Conservation (phyloP, 306 rosid species). For the Ammopiptanthus mongolicus region DNA sequence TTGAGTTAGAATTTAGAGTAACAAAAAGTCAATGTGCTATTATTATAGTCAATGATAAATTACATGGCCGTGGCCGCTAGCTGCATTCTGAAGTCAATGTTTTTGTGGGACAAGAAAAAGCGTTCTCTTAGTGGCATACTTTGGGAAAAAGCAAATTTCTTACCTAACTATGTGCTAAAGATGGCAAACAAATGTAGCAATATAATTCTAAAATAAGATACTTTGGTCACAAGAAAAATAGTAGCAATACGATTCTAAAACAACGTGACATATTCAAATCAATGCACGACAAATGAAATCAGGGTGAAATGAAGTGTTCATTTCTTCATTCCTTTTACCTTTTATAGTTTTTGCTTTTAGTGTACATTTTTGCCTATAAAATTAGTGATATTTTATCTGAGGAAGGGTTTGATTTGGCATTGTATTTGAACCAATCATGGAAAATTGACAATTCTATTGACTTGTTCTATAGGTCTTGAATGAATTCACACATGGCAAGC, state of each 20-base stretch:
- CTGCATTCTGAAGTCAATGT: conserved; percentile 12
- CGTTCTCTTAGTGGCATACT: conserved; percentile 9
- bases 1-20: neutral
- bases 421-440: neutral
- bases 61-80: conserved; percentile 3
- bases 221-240: neutral
- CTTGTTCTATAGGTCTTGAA: conserved; percentile 55
- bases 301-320: too few relatives aligned
- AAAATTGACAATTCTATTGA: neutral
- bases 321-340: too few relatives aligned
- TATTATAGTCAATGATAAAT: neutral
- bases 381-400: too few relatives aligned
- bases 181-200: neutral
- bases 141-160: conserved; percentile 20
- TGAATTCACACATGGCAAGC: conserved; percentile 91
- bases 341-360: too few relatives aligned
- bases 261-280: neutral
- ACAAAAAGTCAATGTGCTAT: neutral
- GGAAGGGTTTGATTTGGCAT: neutral
- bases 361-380: too few relatives aligned
- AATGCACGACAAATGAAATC: neutral
- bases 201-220: neutral
- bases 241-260: neutral
- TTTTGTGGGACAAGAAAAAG: conserved; percentile 12
- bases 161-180: conserved; percentile 18